These are phyloP conservation scores for Penstemon newberryi DNA, from an alignment of 257 asterid species.

Conservation along the genomic window DNA sequence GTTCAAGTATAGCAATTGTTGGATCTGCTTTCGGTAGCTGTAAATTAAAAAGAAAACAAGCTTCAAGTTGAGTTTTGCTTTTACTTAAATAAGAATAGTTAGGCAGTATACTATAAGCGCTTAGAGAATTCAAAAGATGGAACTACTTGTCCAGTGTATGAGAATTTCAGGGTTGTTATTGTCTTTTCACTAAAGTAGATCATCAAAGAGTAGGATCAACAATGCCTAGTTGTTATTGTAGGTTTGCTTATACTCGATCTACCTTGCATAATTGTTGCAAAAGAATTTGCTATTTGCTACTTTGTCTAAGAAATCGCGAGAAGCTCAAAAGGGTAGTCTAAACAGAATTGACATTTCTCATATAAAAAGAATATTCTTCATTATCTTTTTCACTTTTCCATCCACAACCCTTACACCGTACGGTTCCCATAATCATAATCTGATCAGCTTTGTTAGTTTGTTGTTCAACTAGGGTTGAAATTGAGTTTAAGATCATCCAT, in stretches of 20 bases:
- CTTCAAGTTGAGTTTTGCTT: not conserved
- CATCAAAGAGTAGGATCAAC: not conserved
- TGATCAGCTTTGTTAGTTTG: no score
- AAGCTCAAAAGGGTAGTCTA: not conserved
- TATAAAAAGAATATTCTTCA: not conserved
- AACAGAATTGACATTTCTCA: not conserved
- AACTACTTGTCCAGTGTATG: no score
- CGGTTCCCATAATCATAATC: no score
- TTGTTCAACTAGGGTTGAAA: no score
- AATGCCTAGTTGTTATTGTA: not conserved
- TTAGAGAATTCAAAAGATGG: not conserved
- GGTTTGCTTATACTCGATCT: constrained; percentile 4
- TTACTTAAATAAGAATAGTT: not conserved
- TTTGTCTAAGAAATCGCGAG: no score
- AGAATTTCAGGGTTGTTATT: not conserved
- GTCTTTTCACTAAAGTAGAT: not conserved
- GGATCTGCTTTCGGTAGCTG: no score
- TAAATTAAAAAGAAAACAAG: not conserved
- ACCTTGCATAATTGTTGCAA: not conserved
- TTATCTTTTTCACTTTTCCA: not conserved
- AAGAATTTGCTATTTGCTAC: no score
- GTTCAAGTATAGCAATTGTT: no score
- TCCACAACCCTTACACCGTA: no score
- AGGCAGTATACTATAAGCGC: not conserved
- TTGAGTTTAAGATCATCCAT: no score